Base-by-base conservation (phyloP, 2,329 filamentous ascomycete genomes). In the Colletotrichum orchidophilum region DNA sequence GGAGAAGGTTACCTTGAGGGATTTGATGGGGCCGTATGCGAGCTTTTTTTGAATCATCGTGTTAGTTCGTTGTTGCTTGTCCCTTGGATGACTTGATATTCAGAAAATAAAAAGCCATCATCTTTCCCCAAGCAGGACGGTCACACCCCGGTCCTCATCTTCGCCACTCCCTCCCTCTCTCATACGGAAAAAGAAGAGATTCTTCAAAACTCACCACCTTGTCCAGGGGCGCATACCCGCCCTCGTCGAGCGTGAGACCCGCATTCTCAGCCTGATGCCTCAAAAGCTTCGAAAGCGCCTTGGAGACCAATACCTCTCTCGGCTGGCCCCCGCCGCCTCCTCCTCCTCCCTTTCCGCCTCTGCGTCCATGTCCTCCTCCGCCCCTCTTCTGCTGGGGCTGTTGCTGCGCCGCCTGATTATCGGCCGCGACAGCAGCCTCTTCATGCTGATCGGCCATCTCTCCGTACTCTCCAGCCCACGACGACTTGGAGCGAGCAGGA, bases 1-100 rank as follows among this genome's bases (percentile, higher is more conserved):
- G 2, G 86, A 83, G 68, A 97, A 88, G 0, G 92, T 93, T n/a
- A 93, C 88, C 72, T 93, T 87, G 11, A 97, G 86, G 4, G 88
- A 90, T 73, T 88, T 89, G 65, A 98, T 76, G 9, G 87, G 87
- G 0, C 82, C 84, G 84, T 86, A 90, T 72, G 82, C 80, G 53
- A 91, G 81, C 87, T 89, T 67, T 29, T 31, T 18, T 21, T 29
- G 2, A n/a, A n/a, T n/a, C n/a, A n/a, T n/a, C n/a, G n/a, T n/a
- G n/a, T n/a, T n/a, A n/a, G n/a, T n/a, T n/a, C n/a, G n/a, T n/a
- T n/a, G n/a, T n/a, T n/a, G n/a, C n/a, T n/a, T n/a, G n/a, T n/a
- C n/a, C n/a, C n/a, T n/a, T n/a, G n/a, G n/a, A n/a, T 46, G 39
- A 21, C 18, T n/a, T n/a, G n/a, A n/a, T n/a, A n/a, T 46, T 33